phyloP scores from a whole-genome alignment of 2,329 filamentous ascomycete species.

The Cryphonectria carpinicola region DNA sequence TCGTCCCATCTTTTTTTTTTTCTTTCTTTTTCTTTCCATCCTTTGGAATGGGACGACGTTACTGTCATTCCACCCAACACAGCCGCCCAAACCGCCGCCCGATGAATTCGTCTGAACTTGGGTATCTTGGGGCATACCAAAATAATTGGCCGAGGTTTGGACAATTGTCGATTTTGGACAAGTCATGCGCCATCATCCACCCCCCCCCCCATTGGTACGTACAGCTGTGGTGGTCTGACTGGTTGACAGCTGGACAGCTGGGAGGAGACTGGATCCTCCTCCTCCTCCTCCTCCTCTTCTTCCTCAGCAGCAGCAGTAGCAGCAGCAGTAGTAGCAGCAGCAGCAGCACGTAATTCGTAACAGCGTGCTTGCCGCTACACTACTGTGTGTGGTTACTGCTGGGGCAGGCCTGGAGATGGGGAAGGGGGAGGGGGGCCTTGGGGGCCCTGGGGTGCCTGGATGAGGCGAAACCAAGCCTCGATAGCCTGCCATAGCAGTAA shows the following conservation, averaged over 20 bases:
- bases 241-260: background rate
- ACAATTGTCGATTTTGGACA: background rate
- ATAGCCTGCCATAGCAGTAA: background rate
- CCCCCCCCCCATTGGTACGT: background rate
- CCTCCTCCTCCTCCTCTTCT: background rate
- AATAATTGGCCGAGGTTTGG: background rate
- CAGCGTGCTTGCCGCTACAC: background rate
- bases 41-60: background rate
- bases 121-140: background rate
- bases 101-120: background rate
- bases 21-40: too few relatives aligned
- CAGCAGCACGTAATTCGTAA: background rate
- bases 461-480: conserved; percentile 2
- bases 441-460: background rate
- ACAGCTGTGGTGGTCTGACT: background rate
- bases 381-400: background rate
- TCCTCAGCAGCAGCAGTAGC: background rate
- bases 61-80: background rate
- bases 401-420: background rate
- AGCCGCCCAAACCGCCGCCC: background rate
- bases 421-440: background rate
- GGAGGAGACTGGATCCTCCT: background rate
- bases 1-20: too few relatives aligned
- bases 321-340: background rate
- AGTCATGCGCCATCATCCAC: background rate